phyloP scores from a whole-genome alignment of 2,329 filamentous ascomycete species.

The Cercospora sp. region DNA sequence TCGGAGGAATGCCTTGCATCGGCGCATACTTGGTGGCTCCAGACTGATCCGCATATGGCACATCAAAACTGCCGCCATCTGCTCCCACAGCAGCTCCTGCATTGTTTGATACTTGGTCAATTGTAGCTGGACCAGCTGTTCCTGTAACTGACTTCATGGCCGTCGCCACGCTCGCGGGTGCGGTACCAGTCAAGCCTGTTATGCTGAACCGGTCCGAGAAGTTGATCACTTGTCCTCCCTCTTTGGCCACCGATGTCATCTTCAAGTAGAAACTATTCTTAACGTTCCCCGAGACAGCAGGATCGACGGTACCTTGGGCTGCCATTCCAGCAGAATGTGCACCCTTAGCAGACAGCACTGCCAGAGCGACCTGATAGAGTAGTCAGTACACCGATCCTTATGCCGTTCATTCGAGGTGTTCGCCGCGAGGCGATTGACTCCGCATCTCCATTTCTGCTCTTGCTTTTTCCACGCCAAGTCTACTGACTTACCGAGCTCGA shows the following conservation, averaged over 20 bases:
- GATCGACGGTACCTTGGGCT: conserved; percentile 23
- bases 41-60: conserved; percentile 59
- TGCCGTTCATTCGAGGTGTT: not conserved
- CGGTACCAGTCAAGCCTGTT: conserved; percentile 63
- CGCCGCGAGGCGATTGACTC: not conserved
- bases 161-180: conserved; percentile 46
- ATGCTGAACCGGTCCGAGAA: conserved; percentile 67
- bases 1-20: conserved; percentile 60
- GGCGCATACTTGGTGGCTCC: conserved; percentile 62
- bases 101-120: conserved; percentile 36
- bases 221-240: conserved; percentile 58
- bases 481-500: conserved; percentile 48
- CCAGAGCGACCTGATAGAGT: not conserved
- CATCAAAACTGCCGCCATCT: conserved; percentile 30
- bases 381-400: not conserved
- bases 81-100: conserved; percentile 26
- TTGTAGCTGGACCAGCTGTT: conserved; percentile 43
- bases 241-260: conserved; percentile 57
- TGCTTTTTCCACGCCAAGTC: not conserved
- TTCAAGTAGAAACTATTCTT: conserved; percentile 59
- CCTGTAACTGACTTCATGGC: conserved; percentile 42
- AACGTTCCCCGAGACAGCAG: conserved; percentile 35
- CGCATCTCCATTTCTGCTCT: not conserved
- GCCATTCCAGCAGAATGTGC: conserved; percentile 16
- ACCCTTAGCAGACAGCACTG: conserved; percentile 11